Conservation (phyloP, 2,329 filamentous ascomycete genomes). For the Aurifilum marmelostoma region DNA sequence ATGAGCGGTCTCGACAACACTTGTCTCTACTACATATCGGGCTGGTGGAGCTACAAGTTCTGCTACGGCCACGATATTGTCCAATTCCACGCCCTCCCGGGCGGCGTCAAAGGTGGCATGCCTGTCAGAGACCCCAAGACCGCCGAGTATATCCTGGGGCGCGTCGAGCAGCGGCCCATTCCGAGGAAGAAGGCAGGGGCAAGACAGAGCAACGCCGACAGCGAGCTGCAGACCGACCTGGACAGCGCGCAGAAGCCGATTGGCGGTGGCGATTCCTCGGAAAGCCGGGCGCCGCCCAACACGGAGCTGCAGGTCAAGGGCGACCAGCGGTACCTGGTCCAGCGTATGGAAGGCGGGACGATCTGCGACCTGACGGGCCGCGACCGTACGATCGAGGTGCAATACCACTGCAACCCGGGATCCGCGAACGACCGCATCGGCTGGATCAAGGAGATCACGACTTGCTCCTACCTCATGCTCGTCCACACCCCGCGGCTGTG, state of each 20-base stretch:
- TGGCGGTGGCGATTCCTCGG: not conserved
- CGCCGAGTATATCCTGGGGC: constrained; percentile 77
- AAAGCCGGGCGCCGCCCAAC: constrained; percentile 41
- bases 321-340: constrained; percentile 83
- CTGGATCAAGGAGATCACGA: constrained; percentile 91
- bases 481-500: constrained; percentile 88
- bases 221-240: constrained; percentile 40
- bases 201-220: constrained; percentile 29
- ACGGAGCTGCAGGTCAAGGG: constrained; percentile 80
- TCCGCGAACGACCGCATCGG: constrained; percentile 75
- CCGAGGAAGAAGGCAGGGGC: constrained; percentile 36
- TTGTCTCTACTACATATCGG: constrained; percentile 80
- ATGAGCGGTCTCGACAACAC: constrained; percentile 75
- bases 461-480: constrained; percentile 91
- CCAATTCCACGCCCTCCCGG: constrained; percentile 85
- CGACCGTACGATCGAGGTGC: constrained; percentile 81
- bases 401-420: constrained; percentile 78
- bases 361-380: constrained; percentile 84
- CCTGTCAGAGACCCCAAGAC: constrained; percentile 78
- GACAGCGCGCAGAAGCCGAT: constrained; percentile 26
- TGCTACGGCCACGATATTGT: constrained; percentile 87
- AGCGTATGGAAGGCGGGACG: constrained; percentile 78
- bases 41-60: constrained; percentile 97
- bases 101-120: constrained; percentile 67
- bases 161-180: constrained; percentile 38